A percentile compares a stretch with the other conserved stretches of the same genome.
Conservation (phyloP, 805 yeast species). For the Yamadazyma takamatsuzukensis region DNA sequence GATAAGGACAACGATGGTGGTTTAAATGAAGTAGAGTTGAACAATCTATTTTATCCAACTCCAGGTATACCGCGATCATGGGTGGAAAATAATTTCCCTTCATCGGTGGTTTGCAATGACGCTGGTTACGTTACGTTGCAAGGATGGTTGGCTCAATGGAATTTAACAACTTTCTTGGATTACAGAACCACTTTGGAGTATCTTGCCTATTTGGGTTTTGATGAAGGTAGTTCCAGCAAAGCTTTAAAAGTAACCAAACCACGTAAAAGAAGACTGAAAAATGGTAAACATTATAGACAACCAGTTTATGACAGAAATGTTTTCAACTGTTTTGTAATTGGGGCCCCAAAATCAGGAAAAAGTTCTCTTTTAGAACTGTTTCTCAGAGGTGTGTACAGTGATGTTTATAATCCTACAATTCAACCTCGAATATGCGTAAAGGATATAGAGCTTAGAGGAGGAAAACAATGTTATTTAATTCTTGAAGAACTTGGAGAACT, state of each 20-base stretch:
- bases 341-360: conserved; percentile 85
- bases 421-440: conserved; percentile 82
- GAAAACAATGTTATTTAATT: conserved; percentile 90
- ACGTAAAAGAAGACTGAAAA: conserved; percentile 65
- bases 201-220: conserved; percentile 87
- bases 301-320: conserved; percentile 80
- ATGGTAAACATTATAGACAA: conserved; percentile 60
- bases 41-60: conserved; percentile 73
- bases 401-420: conserved; percentile 74
- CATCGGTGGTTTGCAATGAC: conserved; percentile 84
- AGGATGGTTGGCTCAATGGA: conserved; percentile 99
- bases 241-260: conserved; percentile 75
- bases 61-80: conserved; percentile 91
- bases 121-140: conserved; percentile 87
- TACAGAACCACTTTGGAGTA: conserved; percentile 82
- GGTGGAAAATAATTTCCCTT: conserved; percentile 83
- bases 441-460: conserved; percentile 89
- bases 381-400: conserved; percentile 67
- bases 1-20: conserved; percentile 98
- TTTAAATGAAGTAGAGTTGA: conserved; percentile 67
- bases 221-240: conserved; percentile 34
- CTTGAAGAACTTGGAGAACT: conserved; percentile 86
- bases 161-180: conserved; percentile 88
- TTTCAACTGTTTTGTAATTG: conserved; percentile 84
- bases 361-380: conserved; percentile 81